A percentile compares a stretch with the other conserved stretches of the same genome.
phyloP scores from a whole-genome alignment of 805 yeast species.

The Wickerhamomyces alni region DNA sequence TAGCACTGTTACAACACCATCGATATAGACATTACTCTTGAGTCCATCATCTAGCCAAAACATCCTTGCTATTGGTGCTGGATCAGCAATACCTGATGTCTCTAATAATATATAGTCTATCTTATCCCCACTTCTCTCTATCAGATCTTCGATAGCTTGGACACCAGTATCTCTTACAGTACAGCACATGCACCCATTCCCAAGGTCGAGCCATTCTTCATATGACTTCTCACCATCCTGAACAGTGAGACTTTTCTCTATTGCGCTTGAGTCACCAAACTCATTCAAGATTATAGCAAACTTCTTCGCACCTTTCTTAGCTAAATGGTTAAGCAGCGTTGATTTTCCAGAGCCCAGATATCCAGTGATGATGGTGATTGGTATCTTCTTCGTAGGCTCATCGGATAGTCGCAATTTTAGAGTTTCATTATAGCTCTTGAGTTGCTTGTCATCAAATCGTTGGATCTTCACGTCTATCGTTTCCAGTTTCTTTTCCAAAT shows the following conservation, averaged over 20 bases:
- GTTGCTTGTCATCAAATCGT: constrained; percentile 10
- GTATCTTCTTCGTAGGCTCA: constrained; percentile 45
- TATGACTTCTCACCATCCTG: constrained; percentile 46
- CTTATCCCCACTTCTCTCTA: constrained; percentile 59
- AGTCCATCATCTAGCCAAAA: constrained; percentile 95
- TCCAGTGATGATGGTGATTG: constrained; percentile 91
- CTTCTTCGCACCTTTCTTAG: constrained; percentile 60
- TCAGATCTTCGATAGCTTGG: constrained; percentile 83
- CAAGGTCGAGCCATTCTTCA: constrained; percentile 94
- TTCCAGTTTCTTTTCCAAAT: constrained; percentile 13
- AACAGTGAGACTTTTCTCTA: constrained; percentile 81
- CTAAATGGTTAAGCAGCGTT: constrained; percentile 71
- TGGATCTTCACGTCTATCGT: constrained; percentile 12
- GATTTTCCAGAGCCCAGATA: constrained; percentile 94
- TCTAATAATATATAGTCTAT: constrained; percentile 91
- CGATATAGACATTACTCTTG: constrained; percentile 77
- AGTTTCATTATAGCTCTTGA: constrained; percentile 13
- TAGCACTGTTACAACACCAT: constrained; percentile 85
- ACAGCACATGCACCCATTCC: constrained; percentile 95
- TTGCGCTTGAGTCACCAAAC: constrained; percentile 85
- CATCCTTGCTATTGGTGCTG: constrained; percentile 95
- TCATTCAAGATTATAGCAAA: constrained; percentile 91
- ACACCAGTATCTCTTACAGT: constrained; percentile 95
- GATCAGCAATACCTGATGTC: constrained; percentile 96
- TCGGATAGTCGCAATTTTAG: constrained; percentile 7